A percentile compares a stretch with the other conserved stretches of the same genome.
These are phyloP conservation scores for Akanthomyces muscarius DNA, from an alignment of 2,329 filamentous ascomycete species.

Conservation along the genomic window DNA sequence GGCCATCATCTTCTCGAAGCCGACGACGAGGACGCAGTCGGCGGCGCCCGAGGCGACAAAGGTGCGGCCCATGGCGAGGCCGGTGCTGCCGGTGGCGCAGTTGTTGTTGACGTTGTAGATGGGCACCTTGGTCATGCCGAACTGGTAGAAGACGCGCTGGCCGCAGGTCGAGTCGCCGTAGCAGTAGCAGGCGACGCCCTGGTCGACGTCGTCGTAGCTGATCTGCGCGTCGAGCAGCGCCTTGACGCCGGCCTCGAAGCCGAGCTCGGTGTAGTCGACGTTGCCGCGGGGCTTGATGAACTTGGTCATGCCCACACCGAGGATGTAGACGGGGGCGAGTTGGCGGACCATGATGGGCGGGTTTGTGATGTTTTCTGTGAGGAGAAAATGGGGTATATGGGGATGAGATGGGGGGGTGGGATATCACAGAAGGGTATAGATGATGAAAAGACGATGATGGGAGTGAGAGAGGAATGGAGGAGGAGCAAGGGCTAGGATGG, in stretches of 20 bases:
- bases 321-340: slow-evolving; percentile 68
- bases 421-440: not conserved
- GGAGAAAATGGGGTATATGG: not conserved
- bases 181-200: slow-evolving; percentile 95
- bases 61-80: slow-evolving; percentile 76
- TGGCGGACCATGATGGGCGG: slow-evolving; percentile 42
- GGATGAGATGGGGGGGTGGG: not conserved
- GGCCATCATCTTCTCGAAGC: slow-evolving; percentile 97
- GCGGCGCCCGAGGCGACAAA: slow-evolving; percentile 76
- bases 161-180: slow-evolving; percentile 94
- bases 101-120: slow-evolving; percentile 99
- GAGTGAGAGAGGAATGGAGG: not conserved
- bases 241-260: slow-evolving; percentile 88
- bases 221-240: slow-evolving; percentile 82
- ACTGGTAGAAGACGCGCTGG: slow-evolving; percentile 97
- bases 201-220: slow-evolving; percentile 94
- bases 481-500: not conserved
- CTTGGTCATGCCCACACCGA: slow-evolving; percentile 98
- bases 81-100: slow-evolving; percentile 92
- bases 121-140: slow-evolving; percentile 93
- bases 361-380: not conserved
- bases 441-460: not conserved
- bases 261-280: slow-evolving; percentile 90
- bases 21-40: slow-evolving; percentile 85
- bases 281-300: slow-evolving; percentile 96